These are phyloP conservation scores for Syzygium malaccense DNA, from an alignment of 441 rosid species.

Conservation along the genomic window DNA sequence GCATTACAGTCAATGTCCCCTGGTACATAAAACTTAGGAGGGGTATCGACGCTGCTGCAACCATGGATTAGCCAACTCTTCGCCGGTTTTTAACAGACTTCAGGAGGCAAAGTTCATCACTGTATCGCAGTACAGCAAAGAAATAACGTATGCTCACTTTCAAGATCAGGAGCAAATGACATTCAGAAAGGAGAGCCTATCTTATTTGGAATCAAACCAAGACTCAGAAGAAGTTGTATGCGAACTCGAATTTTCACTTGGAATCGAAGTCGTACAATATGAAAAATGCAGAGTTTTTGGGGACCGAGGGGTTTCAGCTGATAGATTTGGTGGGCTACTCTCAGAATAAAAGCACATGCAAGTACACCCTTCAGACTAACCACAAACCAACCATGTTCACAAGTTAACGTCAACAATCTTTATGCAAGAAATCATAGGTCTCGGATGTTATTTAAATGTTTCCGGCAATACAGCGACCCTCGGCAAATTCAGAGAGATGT, in stretches of 20 bases:
- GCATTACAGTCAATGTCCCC: not conserved
- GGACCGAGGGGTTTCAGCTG: not conserved
- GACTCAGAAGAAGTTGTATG: not conserved
- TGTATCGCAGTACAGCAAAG: not conserved
- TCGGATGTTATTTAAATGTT: not conserved
- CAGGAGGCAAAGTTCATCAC: not conserved
- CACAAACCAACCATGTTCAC: not conserved
- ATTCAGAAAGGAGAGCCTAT: not conserved
- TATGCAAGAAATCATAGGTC: not conserved
- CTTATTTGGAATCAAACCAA: not conserved
- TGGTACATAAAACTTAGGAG: not conserved
- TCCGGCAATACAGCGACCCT: not conserved
- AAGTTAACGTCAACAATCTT: not conserved
- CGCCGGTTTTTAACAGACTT: not conserved
- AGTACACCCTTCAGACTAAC: not conserved
- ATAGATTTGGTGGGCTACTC: not conserved
- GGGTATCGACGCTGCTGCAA: not conserved
- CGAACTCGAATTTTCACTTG: not conserved
- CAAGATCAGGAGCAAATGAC: not conserved
- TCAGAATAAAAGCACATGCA: not conserved
- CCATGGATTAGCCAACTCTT: not conserved
- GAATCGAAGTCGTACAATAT: not conserved
- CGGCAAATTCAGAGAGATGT: not conserved
- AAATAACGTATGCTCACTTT: not conserved
- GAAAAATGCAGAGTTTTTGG: not conserved